phyloP scores from a whole-genome alignment of 371 early-diverging fungal species.

The Mucor circinelloides region DNA sequence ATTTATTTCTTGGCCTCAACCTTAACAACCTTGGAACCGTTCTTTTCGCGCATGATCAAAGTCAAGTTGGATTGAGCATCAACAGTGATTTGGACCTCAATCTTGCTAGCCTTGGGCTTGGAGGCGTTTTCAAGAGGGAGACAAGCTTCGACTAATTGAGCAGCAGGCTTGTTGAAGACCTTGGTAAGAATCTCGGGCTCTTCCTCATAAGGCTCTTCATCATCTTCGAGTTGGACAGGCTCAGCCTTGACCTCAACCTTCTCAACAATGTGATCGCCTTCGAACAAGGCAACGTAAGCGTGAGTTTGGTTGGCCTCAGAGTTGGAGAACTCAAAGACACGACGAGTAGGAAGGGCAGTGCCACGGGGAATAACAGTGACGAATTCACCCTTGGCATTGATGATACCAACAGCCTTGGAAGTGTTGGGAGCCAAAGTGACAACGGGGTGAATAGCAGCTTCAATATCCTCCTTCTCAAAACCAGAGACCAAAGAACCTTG shows the following conservation, averaged over 20 bases:
- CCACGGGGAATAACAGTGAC: constrained; percentile 78
- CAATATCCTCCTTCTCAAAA: constrained; percentile 59
- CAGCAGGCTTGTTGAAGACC: constrained; percentile 58
- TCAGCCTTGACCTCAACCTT: constrained; percentile 62
- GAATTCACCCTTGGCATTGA: constrained; percentile 72
- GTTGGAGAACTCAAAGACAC: constrained; percentile 73
- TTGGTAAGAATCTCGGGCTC: constrained; percentile 55
- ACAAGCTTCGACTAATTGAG: constrained; percentile 59
- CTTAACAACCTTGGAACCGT: constrained; percentile 57
- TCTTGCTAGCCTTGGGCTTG: constrained; percentile 55
- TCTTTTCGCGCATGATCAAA: constrained; percentile 64
- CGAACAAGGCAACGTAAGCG: constrained; percentile 81
- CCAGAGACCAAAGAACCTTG: constrained; percentile 81
- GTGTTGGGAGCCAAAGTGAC: constrained; percentile 72
- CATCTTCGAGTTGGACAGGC: constrained; percentile 57
- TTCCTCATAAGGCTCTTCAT: constrained; percentile 52
- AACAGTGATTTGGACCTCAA: constrained; percentile 63
- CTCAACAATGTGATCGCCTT: constrained; percentile 70
- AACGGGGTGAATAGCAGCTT: constrained; percentile 58
- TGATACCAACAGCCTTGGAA: constrained; percentile 78
- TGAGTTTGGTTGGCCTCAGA: constrained; percentile 71
- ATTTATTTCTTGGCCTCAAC: constrained; percentile 43
- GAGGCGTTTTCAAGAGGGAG: constrained; percentile 55
- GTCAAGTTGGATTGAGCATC: constrained; percentile 54
- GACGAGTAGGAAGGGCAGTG: constrained; percentile 85